Base-by-base conservation (phyloP, 2,329 filamentous ascomycete genomes). In the Trichocomaceae sp. region DNA sequence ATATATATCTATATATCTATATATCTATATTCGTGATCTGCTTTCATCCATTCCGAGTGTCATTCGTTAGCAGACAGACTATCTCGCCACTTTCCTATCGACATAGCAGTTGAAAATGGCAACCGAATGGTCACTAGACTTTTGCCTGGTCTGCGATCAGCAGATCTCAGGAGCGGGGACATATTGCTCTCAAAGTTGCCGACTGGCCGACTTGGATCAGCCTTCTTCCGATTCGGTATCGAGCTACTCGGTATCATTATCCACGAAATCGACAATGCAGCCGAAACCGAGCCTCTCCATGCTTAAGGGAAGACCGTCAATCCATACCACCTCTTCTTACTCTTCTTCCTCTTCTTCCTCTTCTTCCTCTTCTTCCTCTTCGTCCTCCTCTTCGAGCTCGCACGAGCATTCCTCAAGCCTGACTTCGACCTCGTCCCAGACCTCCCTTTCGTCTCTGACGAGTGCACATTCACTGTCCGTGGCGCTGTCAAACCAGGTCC, bases 141-240 rank as follows among this genome's bases (percentile, higher is more conserved):
- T 90, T 82, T 96, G 91, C 80, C 84, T 96, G 64, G 85, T 87
- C 77, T 96, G 91, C 78, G 91, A 96, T 76, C 86, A 87, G 75
- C 88, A 95, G 75, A 90, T 87, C 58, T 82, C 88, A 61, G 84
- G 84, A 55, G 50, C 31, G 29, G 85, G 85, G 59, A 84, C 88
- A 61, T 96, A 95, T 79, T 96, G 91, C 80, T 95, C 90, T 47
- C 90, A 96, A 75, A 83, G 88, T 29, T 96, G 91, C 80, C 83
- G 90, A 61, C 79, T 96, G 45, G 87, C 88, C 62, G 91, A 96
- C 74, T 84, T 92, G 64, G 90, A 96, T 73, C 85, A 84, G 72
- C 84, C 82, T 37, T 79, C 77, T 10, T 73, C 75, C 22, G 74
- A 77, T 50, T 75, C 79, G 57, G 15, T 62, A 58, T 58, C 61